Evolutionary conservation across 2,329 filamentous ascomycete species (phyloP), one percentile per base, ranked within the genome.

Genomic region (Trichoderma sp.): DNA sequence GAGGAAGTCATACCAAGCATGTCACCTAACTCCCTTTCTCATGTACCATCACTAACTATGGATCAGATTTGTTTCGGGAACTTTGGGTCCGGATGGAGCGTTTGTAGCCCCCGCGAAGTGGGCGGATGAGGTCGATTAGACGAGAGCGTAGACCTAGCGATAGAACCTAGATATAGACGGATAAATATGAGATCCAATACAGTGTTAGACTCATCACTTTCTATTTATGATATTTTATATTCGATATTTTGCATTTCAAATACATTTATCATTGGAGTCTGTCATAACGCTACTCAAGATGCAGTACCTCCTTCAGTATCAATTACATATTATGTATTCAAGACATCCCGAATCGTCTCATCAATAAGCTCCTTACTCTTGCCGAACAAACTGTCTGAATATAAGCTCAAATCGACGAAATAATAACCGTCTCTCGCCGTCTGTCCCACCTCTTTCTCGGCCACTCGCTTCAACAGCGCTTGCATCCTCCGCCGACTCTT

Each of bases 1-100:
- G 89, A 61, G 89, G 89, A 57, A 91, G 88, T 74, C 89, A 91
- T 76, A 91, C 89, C 15, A 91, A 91, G 89, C 90, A 76, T 77
- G 84, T 74, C 3, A 6, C 23, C 53, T 6, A 36, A 13, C 3
- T 1, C 20, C 6, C 28, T 20, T 23, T 64, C 55, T 13, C n/a
- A 34, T 0, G 7, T 23, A 3, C 12, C 3, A 8, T 28, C 7
- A 32, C 66, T 63, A 15, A 72, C 34, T 12, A 15, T 32, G n/a
- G 23, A 20, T 17, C 7, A 28, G 85, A 76, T 86, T 83, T 68
- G 82, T 87, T 2, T 76, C 78, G 1, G 80, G 81, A 11, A 83
- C 82, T 0, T 77, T 81, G 74, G 78, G 80, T 6, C 77, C 76
- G 4, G 78, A 78, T 12, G 82, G 81, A 0, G 80, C 80, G 0